Evolutionary conservation across 2,329 filamentous ascomycete species (phyloP).

Genomic region (Gnomoniopsis smithogilvyi): DNA sequence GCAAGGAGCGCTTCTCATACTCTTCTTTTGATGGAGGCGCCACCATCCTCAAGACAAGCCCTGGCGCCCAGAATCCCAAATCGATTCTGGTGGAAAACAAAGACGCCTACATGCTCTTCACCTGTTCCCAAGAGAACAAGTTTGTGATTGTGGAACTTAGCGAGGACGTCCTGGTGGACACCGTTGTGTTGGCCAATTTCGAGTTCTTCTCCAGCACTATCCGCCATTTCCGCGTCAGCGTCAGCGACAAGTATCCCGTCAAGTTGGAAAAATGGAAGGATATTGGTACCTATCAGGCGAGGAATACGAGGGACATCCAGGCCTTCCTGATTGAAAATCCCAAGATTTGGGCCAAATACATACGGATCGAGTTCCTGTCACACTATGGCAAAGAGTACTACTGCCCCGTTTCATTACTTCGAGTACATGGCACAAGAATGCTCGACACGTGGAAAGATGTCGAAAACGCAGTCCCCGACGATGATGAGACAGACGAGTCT

Average conservation of each 20-base stretch:
- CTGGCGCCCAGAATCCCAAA: slow-evolving; percentile 81
- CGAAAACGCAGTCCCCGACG: slow-evolving; percentile 60
- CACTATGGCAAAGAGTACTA: slow-evolving; percentile 98
- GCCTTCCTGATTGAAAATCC: slow-evolving; percentile 93
- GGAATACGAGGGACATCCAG: slow-evolving; percentile 91
- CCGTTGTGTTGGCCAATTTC: slow-evolving; percentile 94
- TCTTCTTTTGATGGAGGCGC: slow-evolving; percentile 96
- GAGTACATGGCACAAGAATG: slow-evolving; percentile 95
- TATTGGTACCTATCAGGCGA: slow-evolving; percentile 82
- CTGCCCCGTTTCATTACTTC: slow-evolving; percentile 84
- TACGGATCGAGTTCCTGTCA: slow-evolving; percentile 85
- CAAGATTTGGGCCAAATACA: slow-evolving; percentile 90
- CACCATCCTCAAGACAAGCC: slow-evolving; percentile 85
- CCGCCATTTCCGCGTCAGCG: slow-evolving; percentile 83
- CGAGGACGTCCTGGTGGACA: slow-evolving; percentile 83
- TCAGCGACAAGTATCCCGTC: slow-evolving; percentile 91
- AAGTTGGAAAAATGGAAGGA: slow-evolving; percentile 91
- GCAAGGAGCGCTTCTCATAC: slow-evolving; percentile 97
- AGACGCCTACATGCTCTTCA: slow-evolving; percentile 96
- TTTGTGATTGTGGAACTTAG: slow-evolving; percentile 94
- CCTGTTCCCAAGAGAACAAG: slow-evolving; percentile 83
- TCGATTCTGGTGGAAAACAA: slow-evolving; percentile 94
- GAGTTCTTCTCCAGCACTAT: slow-evolving; percentile 99
- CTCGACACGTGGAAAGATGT: slow-evolving; percentile 89
- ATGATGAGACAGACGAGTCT: slow-evolving; percentile 49